Conservation (phyloP, 148 eudicot species). For the Camellia sinensis region DNA sequence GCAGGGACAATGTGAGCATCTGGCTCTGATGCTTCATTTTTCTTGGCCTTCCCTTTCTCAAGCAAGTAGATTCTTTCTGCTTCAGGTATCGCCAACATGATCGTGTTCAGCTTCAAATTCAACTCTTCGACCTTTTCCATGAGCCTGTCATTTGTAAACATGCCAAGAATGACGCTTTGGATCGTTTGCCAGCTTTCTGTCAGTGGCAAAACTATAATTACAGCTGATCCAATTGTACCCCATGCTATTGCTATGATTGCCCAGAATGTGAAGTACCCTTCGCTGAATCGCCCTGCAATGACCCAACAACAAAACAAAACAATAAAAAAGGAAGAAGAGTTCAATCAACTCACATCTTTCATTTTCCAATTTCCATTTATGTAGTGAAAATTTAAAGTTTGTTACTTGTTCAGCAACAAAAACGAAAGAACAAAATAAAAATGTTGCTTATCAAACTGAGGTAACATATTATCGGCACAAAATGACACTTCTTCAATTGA, state of each 20-base stretch:
- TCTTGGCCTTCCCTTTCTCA: conserved; percentile 64
- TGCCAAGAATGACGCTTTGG: conserved; percentile 52
- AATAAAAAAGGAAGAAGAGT: no score
- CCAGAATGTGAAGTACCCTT: conserved; percentile 88
- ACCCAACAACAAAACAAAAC: no score
- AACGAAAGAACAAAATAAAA: not conserved
- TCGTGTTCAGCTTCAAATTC: conserved; percentile 49
- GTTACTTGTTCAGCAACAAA: no score
- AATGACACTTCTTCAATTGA: no score
- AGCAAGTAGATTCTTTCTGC: conserved; percentile 63
- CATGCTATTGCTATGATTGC: conserved; percentile 79
- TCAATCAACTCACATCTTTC: no score
- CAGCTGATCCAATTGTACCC: conserved; percentile 86
- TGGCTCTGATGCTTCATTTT: conserved; percentile 38
- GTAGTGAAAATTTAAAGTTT: no score
- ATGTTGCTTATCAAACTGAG: not conserved
- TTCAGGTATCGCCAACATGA: conserved; percentile 65
- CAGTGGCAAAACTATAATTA: conserved; percentile 76
- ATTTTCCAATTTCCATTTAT: no score
- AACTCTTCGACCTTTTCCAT: conserved; percentile 69
- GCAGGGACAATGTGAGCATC: conserved; percentile 16
- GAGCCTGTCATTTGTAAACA: conserved; percentile 70
- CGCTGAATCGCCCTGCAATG: conserved; percentile 62
- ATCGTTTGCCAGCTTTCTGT: conserved; percentile 87
- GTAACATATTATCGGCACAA: no score